These are phyloP conservation scores for Mycotypha africana DNA, from an alignment of 371 early-diverging fungal species.

Conservation along the genomic window DNA sequence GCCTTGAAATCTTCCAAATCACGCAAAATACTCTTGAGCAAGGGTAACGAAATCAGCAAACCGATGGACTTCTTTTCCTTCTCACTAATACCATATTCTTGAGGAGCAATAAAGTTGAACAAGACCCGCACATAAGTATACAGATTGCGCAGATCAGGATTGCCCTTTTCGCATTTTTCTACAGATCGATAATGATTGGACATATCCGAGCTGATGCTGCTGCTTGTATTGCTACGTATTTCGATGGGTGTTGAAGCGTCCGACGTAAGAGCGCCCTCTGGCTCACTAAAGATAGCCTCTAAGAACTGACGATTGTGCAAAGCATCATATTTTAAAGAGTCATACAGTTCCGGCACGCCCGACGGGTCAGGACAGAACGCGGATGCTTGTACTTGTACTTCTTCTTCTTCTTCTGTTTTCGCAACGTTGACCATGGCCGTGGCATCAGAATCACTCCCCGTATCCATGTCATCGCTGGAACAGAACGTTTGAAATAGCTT, in stretches of 20 bases:
- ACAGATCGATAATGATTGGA: conserved; percentile 7
- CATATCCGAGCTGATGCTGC: background rate
- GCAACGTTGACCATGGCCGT: conserved; percentile 20
- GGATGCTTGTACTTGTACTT: conserved; percentile 2
- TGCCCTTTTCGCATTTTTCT: conserved; percentile 3
- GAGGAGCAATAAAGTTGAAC: conserved; percentile 90
- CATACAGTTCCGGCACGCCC: conserved; percentile 91
- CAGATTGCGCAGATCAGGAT: conserved; percentile 50
- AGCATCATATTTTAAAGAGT: conserved; percentile 94
- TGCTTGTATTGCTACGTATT: background rate
- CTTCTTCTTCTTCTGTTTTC: conserved; percentile 3
- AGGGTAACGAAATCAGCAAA: conserved; percentile 63
- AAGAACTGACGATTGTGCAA: conserved; percentile 90
- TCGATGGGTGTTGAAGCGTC: background rate
- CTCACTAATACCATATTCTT: conserved; percentile 86
- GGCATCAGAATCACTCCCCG: conserved; percentile 19
- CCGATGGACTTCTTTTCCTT: conserved; percentile 87
- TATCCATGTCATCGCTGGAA: background rate
- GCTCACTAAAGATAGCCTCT: conserved; percentile 58
- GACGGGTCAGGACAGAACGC: conserved; percentile 62
- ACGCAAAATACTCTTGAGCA: conserved; percentile 72
- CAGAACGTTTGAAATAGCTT: conserved; percentile 88
- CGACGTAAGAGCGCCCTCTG: conserved; percentile 6
- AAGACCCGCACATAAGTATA: conserved; percentile 77
- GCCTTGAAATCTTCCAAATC: conserved; percentile 63